phyloP scores from a whole-genome alignment of 805 yeast genomes.

The Saccharomycopsis fibuligera region DNA sequence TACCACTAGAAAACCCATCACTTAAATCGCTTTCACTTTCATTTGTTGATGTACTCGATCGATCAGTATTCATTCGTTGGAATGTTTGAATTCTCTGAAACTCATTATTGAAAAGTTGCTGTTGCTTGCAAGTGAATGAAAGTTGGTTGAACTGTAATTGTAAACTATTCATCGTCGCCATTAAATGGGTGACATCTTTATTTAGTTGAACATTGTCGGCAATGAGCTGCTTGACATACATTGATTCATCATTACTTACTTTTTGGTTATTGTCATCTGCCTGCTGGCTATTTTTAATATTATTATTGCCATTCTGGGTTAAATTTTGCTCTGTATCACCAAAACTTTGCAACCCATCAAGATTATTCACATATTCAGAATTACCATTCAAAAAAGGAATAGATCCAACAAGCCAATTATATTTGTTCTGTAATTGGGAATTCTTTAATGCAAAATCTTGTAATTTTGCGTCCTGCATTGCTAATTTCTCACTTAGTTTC shows the following conservation, averaged over 20 bases:
- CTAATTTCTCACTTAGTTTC: background rate
- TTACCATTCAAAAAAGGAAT: slow-evolving; percentile 6
- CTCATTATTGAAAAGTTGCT: background rate
- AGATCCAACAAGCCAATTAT: slow-evolving; percentile 4
- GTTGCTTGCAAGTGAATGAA: slow-evolving; percentile 9
- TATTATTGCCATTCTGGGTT: background rate
- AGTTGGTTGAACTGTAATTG: slow-evolving; percentile 14
- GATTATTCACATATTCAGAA: background rate
- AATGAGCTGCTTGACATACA: slow-evolving; percentile 6
- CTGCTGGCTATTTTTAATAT: background rate
- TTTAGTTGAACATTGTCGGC: slow-evolving; percentile 8
- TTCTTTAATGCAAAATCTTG: no score
- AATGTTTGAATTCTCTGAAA: slow-evolving; percentile 4
- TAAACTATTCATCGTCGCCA: background rate
- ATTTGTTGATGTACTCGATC: background rate
- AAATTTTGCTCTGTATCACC: background rate
- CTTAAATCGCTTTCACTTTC: slow-evolving; percentile 8
- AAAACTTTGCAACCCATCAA: no score
- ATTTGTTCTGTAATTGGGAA: background rate
- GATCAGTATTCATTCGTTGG: background rate
- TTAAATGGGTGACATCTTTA: slow-evolving; percentile 1
- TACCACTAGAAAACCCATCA: background rate
- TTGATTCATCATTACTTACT: background rate
- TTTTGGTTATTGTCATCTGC: background rate
- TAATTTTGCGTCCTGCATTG: background rate